A percentile compares a stretch with the other conserved stretches of the same genome.
Conservation (phyloP, 2,329 filamentous ascomycete species). For the Colletotrichum theobromicola region DNA sequence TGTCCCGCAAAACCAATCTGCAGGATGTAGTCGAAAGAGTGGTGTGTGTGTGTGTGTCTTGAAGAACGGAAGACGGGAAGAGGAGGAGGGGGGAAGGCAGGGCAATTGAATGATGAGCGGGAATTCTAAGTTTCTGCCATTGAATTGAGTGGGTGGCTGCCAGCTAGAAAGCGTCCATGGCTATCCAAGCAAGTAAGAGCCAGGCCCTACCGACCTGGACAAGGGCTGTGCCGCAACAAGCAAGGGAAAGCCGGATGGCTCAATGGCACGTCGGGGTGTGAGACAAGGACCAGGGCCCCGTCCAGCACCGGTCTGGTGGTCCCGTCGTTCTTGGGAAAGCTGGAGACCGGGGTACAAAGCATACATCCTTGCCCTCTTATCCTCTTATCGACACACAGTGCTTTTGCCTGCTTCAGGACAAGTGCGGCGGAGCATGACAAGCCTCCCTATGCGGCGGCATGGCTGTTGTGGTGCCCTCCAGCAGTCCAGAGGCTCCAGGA, state of each 20-base stretch:
- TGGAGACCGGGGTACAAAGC: conserved; percentile 14
- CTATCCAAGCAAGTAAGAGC: conserved; percentile 6
- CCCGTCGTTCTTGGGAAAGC: conserved; percentile 18
- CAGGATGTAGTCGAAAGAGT: neutral
- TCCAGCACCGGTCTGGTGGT: conserved; percentile 15
- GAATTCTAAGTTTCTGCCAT: conserved; percentile 14
- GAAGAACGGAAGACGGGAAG: neutral
- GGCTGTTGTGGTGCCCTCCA: conserved; percentile 1
- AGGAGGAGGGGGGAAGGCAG: neutral
- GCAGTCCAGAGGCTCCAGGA: neutral
- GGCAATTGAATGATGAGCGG: conserved; percentile 14
- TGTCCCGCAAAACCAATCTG: neutral
- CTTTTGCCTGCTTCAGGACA: conserved; percentile 9
- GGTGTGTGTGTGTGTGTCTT: conserved; percentile 4
- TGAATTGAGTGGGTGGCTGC: conserved; percentile 7
- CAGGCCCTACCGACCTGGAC: neutral
- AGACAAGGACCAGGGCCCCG: conserved; percentile 18
- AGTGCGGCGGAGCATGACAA: conserved; percentile 13
- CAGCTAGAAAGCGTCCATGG: conserved; percentile 10
- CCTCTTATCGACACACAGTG: conserved; percentile 12
- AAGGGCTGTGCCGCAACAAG: conserved; percentile 20
- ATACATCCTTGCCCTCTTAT: neutral
- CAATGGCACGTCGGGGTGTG: conserved; percentile 13
- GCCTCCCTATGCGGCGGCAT: conserved; percentile 7
- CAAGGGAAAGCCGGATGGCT: conserved; percentile 19